Base-by-base conservation (phyloP, 2,329 filamentous ascomycete genomes). In the Penicillium sp. region DNA sequence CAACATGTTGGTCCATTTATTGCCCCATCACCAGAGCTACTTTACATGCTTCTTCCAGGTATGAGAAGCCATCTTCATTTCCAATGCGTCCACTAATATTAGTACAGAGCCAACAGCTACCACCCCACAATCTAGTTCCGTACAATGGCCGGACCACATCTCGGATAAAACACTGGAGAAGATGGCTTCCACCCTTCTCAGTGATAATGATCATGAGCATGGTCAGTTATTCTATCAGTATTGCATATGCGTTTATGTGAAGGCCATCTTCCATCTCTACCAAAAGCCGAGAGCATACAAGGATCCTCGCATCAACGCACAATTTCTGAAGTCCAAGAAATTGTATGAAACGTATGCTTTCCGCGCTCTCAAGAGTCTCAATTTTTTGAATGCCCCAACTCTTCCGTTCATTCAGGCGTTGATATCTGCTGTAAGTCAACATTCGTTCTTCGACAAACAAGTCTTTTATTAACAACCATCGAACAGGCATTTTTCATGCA, bases 141-240 rank as follows among this genome's bases (percentile, higher is more conserved):
- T 64, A 25, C 52, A 64, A 50, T 70, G 68, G 67, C 67, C 68
- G 1, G 64, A 70, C 47, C 68, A 69, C 55, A 67, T 70, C 29
- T 66, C 66, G 0, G 51, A 62, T 27, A 62, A 56, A 19, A 56
- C 64, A 2, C 51, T 64, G 6, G 60, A 63, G 38, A 63, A 47
- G 16, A 70, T 70, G 59, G 62, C 57, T 15, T 49, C 58, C 0
- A 46, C 50, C 11, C 49, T 70, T 19, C 43, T 69, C 4, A 25
- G 58, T 10, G 48, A 46, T 2, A 40, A 61, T 11, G 44, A 40
- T 16, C 34, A 45, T 7, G 59, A 54, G 0, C 65, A 51, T 5
- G 60, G 55, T 0, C 65, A 65, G 31, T 25, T 60, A 1, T 64
- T 64, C 13, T 62, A 69, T 21, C 67, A 68, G n/a, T 66, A 67